Percentiles rank a stretch among this genome's conserved stretches.
These are phyloP conservation scores for Dysphania ambrosioides DNA, from an alignment of 148 eudicot species.

Conservation along the genomic window DNA sequence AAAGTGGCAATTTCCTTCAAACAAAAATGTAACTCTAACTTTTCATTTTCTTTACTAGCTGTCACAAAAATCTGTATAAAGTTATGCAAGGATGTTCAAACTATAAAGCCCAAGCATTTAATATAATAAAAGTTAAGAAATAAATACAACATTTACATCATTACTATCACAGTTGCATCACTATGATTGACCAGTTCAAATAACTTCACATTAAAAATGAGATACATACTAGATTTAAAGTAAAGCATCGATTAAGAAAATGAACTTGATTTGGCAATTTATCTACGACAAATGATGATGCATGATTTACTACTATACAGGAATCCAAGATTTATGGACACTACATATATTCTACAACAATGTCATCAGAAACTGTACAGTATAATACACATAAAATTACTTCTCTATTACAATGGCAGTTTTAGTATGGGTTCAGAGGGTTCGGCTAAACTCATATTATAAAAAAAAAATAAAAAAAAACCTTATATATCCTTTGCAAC, in stretches of 20 bases:
- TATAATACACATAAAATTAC: background rate
- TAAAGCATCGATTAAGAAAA: background rate
- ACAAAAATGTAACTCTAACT: no score
- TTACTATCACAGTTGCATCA: background rate
- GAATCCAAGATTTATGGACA: background rate
- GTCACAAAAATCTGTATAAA: no score
- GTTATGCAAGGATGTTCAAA: background rate
- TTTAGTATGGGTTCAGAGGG: no score
- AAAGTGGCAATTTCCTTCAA: background rate
- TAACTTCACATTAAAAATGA: background rate
- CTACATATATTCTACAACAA: background rate
- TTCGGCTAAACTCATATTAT: no score
- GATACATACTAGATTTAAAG: background rate
- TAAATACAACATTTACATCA: no score
- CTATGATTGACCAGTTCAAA: background rate
- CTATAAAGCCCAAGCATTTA: background rate
- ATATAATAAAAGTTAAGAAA: background rate
- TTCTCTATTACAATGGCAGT: no score
- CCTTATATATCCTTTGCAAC: no score
- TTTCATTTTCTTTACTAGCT: no score
- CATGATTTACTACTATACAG: background rate
- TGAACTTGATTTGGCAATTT: background rate
- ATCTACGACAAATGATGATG: background rate
- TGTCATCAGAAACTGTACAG: conserved; percentile 6
- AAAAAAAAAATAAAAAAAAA: no score